Evolutionary conservation across 2,329 filamentous ascomycete species (phyloP).

Genomic region (Ophidiomyces ophidiicola): DNA sequence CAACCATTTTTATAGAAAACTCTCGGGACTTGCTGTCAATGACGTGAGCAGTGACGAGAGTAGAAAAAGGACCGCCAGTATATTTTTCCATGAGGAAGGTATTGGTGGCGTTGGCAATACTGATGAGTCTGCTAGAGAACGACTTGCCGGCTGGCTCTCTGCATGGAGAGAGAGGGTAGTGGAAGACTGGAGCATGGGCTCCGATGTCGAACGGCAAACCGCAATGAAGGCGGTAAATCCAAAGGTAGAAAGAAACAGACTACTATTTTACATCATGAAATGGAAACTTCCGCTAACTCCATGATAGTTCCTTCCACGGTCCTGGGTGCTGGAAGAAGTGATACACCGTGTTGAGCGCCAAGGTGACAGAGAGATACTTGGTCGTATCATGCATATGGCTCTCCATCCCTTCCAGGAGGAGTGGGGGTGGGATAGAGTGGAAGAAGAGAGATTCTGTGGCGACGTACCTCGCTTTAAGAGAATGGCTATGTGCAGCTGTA

Average conservation of each 20-base stretch:
- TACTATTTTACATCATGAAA: not conserved
- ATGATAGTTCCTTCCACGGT: constrained; percentile 61
- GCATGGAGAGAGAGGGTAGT: constrained; percentile 59
- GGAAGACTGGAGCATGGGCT: constrained; percentile 60
- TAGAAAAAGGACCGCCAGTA: constrained; percentile 50
- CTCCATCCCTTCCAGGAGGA: constrained; percentile 71
- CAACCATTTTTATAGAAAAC: constrained; percentile 78
- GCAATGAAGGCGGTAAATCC: constrained; percentile 84
- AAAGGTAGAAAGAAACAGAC: constrained; percentile 39
- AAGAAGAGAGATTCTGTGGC: constrained; percentile 72
- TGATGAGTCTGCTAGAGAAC: constrained; percentile 52
- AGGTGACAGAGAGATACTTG: constrained; percentile 65
- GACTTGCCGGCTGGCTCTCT: constrained; percentile 68
- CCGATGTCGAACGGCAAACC: constrained; percentile 51
- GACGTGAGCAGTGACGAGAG: constrained; percentile 54
- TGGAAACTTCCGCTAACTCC: no score
- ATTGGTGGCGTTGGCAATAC: constrained; percentile 46
- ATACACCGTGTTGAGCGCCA: constrained; percentile 80
- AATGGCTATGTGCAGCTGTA: constrained; percentile 90
- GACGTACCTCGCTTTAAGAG: constrained; percentile 69
- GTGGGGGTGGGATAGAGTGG: constrained; percentile 48
- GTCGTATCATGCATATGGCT: constrained; percentile 68
- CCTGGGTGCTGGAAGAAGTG: constrained; percentile 87
- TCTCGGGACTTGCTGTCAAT: constrained; percentile 51
- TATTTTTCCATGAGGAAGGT: constrained; percentile 72